phyloP scores from a whole-genome alignment of 352 stramenopile species.

The Hyaloperonospora brassicae region DNA sequence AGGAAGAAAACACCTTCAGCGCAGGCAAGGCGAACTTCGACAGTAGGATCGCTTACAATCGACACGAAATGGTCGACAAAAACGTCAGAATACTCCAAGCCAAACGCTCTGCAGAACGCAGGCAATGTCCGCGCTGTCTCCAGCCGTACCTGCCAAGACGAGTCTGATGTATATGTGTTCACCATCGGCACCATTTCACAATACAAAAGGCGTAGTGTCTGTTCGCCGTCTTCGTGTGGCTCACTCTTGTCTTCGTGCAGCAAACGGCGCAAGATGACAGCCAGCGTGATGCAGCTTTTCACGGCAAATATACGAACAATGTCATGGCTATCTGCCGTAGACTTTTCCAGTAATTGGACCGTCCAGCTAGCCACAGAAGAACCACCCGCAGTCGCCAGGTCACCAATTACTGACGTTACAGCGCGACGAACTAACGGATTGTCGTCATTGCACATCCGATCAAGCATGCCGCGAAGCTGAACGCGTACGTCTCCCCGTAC shows the following conservation, averaged over 20 bases:
- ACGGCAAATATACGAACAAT: constrained; percentile 85
- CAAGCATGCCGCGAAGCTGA: constrained; percentile 80
- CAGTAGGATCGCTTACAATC: constrained; percentile 75
- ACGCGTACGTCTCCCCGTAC: constrained; percentile 64
- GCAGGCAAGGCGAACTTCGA: constrained; percentile 75
- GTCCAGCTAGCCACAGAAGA: constrained; percentile 51
- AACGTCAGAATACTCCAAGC: constrained; percentile 70
- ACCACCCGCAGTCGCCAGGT: constrained; percentile 53
- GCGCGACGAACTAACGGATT: constrained; percentile 78
- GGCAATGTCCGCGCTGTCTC: constrained; percentile 68
- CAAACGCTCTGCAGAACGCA: constrained; percentile 70
- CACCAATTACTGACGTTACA: constrained; percentile 76
- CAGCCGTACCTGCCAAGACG: constrained; percentile 81
- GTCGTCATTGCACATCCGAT: constrained; percentile 82
- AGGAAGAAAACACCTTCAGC: constrained; percentile 60
- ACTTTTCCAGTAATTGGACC: constrained; percentile 74
- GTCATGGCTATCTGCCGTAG: constrained; percentile 74
- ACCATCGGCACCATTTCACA: constrained; percentile 83
- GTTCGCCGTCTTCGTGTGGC: constrained; percentile 23
- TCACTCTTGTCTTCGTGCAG: constrained; percentile 33
- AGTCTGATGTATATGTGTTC: constrained; percentile 83
- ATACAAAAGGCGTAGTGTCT: constrained; percentile 56
- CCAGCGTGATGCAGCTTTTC: constrained; percentile 73
- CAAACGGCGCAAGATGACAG: constrained; percentile 48
- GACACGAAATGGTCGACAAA: constrained; percentile 85